Evolutionary conservation across 139 green algal genomes (phyloP), one percentile per base, ranked within the genome.

Genomic region (Auxenochlorella pyrenoidosa): DNA sequence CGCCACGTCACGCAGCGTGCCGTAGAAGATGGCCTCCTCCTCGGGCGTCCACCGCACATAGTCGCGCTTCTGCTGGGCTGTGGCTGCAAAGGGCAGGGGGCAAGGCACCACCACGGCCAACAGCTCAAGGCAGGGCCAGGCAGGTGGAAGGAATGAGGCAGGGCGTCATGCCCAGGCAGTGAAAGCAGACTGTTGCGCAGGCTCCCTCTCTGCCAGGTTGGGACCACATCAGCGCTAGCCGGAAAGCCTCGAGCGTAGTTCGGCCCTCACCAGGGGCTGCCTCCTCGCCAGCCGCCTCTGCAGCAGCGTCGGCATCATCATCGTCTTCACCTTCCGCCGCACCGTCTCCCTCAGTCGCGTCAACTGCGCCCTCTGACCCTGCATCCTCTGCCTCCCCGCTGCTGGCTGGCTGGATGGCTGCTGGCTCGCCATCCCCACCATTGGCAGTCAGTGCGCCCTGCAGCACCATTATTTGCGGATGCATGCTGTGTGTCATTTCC

Each of bases 1-100:
- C 36, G 63, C 44, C 63, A 89, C 43, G n/a, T 40, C 43, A 24
- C 63, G 75, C 85, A 89, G 76, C 21, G 75, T 60, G 3, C 22
- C 41, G 59, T 75, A 89, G 26, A 89, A 89, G 2, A 71, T 18
- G 28, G 13, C 34, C 76, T 89, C 85, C 76, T 89, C 85, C 59
- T 75, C 19, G 12, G 58, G 59, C 21, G 40, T 59, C 84, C 84
- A 88, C 8, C 44, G 51, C 40, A 72, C 75, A 15, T 88, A 88
- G n/a, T 75, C 83, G 36, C 83, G 83, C 82, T 86, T 86, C 54
- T 63, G 54, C 54, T 63, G 54, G 54, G 54, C 54, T 8, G 54
- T 13, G 63, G 79, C 38, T 40, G 51, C 58, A 38, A 10, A 24
- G 32, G 8, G 77, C 28, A n/a, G 2, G 32, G 15, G 51, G 47